A percentile compares a stretch with the other conserved stretches of the same genome.
Evolutionary conservation across 2,329 filamentous ascomycete species (phyloP).

Genomic region (Erysiphe neolycopersici): DNA sequence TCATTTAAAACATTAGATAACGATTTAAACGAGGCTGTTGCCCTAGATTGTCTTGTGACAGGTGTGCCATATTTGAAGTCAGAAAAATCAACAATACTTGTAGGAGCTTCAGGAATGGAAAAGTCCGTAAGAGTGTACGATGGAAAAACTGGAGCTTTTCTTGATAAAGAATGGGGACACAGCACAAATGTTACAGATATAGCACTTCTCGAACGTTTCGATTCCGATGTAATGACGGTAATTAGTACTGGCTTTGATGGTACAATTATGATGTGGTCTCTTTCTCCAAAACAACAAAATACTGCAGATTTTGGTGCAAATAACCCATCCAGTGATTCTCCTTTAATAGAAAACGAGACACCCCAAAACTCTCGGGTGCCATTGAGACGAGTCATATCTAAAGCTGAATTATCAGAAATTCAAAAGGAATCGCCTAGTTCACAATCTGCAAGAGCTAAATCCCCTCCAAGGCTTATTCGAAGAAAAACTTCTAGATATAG

Average conservation of each 20-base stretch:
- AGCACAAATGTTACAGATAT: constrained; percentile 82
- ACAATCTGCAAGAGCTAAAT: constrained; percentile 20
- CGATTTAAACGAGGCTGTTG: constrained; percentile 53
- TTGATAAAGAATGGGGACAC: constrained; percentile 83
- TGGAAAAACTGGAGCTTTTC: constrained; percentile 42
- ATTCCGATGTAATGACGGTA: constrained; percentile 27
- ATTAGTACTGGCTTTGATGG: constrained; percentile 58
- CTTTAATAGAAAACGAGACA: constrained; percentile 18
- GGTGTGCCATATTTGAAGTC: constrained; percentile 27
- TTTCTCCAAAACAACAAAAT: constrained; percentile 8
- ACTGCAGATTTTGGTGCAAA: constrained; percentile 5
- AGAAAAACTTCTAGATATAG: constrained; percentile 26
- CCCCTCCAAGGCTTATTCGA: constrained; percentile 26
- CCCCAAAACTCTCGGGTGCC: constrained; percentile 36
- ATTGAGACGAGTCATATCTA: constrained; percentile 62
- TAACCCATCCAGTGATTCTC: constrained; percentile 5
- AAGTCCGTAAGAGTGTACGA: constrained; percentile 89
- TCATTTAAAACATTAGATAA: constrained; percentile 67
- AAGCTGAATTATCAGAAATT: constrained; percentile 64
- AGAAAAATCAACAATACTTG: constrained; percentile 34
- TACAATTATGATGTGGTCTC: constrained; percentile 51
- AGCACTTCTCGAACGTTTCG: constrained; percentile 32
- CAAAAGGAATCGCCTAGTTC: constrained; percentile 22
- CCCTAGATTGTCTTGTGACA: constrained; percentile 52
- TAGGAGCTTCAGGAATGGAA: constrained; percentile 81